Conservation (phyloP, 305 asterid species). For the Fraxinus latifolia region DNA sequence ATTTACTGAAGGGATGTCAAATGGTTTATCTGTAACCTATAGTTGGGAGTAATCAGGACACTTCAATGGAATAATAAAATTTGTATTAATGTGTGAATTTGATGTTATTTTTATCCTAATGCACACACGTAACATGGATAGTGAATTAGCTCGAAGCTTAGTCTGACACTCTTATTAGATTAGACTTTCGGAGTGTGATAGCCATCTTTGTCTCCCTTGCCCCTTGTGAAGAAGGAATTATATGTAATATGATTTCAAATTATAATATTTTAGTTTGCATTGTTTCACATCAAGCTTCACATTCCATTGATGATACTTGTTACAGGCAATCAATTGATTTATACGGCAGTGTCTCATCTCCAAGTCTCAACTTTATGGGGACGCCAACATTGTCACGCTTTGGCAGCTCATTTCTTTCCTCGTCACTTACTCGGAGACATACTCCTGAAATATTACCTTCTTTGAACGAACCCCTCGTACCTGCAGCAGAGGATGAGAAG, state of each 20-base stretch:
- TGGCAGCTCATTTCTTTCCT: conserved; percentile 71
- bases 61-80: background rate
- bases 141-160: background rate
- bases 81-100: background rate
- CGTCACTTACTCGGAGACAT: conserved; percentile 63
- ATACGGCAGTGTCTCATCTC: conserved; percentile 83
- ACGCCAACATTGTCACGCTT: conserved; percentile 62
- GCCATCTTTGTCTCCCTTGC: background rate
- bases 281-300: background rate
- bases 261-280: background rate
- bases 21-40: background rate
- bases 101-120: background rate
- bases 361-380: conserved; percentile 73
- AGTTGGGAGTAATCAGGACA: background rate
- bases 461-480: conserved; percentile 61
- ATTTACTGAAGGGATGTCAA: background rate
- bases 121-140: background rate
- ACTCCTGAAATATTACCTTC: conserved; percentile 76
- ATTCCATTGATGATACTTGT: conserved; percentile 26
- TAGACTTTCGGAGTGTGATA: background rate
- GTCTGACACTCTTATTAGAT: background rate
- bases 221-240: background rate
- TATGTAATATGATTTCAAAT: background rate
- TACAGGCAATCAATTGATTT: conserved; percentile 88
- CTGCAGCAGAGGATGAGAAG: conserved; percentile 41